phyloP scores from a whole-genome alignment of 2,329 filamentous ascomycete species.

The Aspergillus cejpii region DNA sequence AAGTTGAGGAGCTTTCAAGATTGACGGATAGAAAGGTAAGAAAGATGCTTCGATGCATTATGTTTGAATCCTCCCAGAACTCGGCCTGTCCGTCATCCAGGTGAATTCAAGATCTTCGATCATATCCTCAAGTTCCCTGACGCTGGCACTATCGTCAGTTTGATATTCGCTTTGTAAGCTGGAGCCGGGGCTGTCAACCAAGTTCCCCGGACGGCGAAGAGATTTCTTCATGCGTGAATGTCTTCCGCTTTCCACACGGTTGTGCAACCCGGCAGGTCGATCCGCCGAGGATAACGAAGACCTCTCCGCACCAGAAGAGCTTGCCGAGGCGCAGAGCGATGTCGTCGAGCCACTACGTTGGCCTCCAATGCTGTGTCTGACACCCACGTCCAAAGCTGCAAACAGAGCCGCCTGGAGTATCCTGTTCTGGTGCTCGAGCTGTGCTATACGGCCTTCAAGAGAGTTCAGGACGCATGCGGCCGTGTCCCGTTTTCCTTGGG shows the following conservation, averaged over 20 bases:
- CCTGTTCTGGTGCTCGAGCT: slow-evolving; percentile 40
- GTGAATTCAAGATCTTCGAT: slow-evolving; percentile 29
- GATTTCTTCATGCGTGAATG: slow-evolving; percentile 3
- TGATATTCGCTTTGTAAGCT: slow-evolving; percentile 25
- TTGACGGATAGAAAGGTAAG: neutral
- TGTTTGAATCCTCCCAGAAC: neutral
- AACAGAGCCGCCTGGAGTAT: slow-evolving; percentile 39
- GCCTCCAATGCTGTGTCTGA: slow-evolving; percentile 26
- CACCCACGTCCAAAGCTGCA: slow-evolving; percentile 35
- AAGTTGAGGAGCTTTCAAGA: neutral
- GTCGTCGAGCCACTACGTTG: slow-evolving; percentile 20
- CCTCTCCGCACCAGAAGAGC: slow-evolving; percentile 8
- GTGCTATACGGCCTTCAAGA: slow-evolving; percentile 35
- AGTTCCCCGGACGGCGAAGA: slow-evolving; percentile 23
- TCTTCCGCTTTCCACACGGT: slow-evolving; percentile 1
- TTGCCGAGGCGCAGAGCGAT: slow-evolving; percentile 12
- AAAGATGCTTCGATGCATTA: neutral
- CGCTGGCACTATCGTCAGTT: slow-evolving; percentile 19
- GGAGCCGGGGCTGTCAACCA: slow-evolving; percentile 25
- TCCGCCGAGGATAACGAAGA: slow-evolving; percentile 18
- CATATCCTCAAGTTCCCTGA: slow-evolving; percentile 29
- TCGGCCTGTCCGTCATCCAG: slow-evolving; percentile 26
- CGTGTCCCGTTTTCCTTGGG: slow-evolving; percentile 14
- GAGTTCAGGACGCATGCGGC: slow-evolving; percentile 17
- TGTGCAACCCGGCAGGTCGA: slow-evolving; percentile 13